Evolutionary conservation across 2,329 filamentous ascomycete species (phyloP).

Genomic region (Aspergillus candidus): DNA sequence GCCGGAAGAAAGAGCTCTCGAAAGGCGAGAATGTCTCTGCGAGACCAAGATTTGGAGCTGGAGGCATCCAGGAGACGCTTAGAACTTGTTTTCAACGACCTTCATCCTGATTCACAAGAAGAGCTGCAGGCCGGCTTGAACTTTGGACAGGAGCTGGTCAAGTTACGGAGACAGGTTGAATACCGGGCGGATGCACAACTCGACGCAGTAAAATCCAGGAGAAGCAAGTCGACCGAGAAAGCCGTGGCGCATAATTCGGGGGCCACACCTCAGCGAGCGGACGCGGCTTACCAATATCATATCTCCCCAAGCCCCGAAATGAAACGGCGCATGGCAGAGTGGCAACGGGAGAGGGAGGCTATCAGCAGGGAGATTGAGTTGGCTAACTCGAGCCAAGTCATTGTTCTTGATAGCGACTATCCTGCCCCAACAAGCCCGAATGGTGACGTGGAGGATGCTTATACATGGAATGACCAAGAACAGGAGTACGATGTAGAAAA

Average conservation of each 20-base stretch:
- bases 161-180: slow-evolving; percentile 22
- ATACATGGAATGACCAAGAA: neutral
- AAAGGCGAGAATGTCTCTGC: slow-evolving; percentile 1
- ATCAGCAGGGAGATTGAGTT: slow-evolving; percentile 40
- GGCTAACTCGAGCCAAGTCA: slow-evolving; percentile 38
- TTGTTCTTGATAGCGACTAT: slow-evolving; percentile 41
- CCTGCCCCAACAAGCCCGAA: slow-evolving; percentile 10
- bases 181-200: slow-evolving; percentile 5
- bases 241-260: neutral
- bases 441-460: neutral
- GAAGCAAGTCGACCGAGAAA: slow-evolving; percentile 4
- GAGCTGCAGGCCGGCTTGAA: slow-evolving; percentile 37
- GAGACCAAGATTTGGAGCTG: slow-evolving; percentile 12
- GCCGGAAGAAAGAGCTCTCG: neutral
- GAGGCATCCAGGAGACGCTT: slow-evolving; percentile 23
- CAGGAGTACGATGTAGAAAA: neutral
- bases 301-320: slow-evolving; percentile 18
- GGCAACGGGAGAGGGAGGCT: slow-evolving; percentile 41
- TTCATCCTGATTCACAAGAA: slow-evolving; percentile 32
- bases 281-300: neutral
- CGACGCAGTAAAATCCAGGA: neutral
- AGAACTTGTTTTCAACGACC: slow-evolving; percentile 33
- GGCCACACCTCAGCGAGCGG: slow-evolving; percentile 6
- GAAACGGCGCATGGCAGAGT: slow-evolving; percentile 34
- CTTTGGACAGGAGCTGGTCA: slow-evolving; percentile 40